Evolutionary conservation across 148 eudicot genomes (phyloP).

Genomic region (Vaccinium corymbosum): DNA sequence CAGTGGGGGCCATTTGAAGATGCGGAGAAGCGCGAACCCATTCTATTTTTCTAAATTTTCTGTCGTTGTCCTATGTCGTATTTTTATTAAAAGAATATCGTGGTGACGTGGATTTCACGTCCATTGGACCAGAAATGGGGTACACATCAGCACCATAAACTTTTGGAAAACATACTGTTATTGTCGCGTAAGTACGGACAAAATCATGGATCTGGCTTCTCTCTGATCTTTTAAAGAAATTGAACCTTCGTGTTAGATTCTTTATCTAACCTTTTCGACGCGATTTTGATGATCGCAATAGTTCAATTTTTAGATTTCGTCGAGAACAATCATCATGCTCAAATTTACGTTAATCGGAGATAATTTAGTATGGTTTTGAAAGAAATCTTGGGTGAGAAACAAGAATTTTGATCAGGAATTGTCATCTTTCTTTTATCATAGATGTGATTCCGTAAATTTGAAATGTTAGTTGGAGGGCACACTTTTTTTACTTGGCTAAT

Average conservation of each 20-base stretch:
- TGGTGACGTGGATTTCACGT: not conserved
- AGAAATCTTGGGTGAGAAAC: not conserved
- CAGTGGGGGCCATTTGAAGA: too few relatives aligned
- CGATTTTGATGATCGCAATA: not conserved
- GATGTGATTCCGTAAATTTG: not conserved
- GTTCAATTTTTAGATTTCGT: not conserved
- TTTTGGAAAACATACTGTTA: not conserved
- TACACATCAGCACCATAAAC: not conserved
- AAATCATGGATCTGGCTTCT: not conserved
- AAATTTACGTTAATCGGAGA: not conserved
- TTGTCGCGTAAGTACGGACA: not conserved
- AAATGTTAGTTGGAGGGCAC: too few relatives aligned
- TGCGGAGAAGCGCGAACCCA: too few relatives aligned
- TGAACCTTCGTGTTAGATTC: not conserved
- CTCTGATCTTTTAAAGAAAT: not conserved
- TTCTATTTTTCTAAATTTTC: not conserved
- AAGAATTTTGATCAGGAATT: not conserved
- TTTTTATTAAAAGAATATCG: not conserved
- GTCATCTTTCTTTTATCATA: not conserved
- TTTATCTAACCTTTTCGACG: not conserved
- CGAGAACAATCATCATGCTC: rapidly evolving
- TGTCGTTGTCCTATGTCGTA: not conserved
- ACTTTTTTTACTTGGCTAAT: not conserved
- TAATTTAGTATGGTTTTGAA: too few relatives aligned
- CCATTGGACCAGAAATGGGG: not conserved